phyloP scores from a whole-genome alignment of 768 basidiomycete species.

The Lentinula sp. region DNA sequence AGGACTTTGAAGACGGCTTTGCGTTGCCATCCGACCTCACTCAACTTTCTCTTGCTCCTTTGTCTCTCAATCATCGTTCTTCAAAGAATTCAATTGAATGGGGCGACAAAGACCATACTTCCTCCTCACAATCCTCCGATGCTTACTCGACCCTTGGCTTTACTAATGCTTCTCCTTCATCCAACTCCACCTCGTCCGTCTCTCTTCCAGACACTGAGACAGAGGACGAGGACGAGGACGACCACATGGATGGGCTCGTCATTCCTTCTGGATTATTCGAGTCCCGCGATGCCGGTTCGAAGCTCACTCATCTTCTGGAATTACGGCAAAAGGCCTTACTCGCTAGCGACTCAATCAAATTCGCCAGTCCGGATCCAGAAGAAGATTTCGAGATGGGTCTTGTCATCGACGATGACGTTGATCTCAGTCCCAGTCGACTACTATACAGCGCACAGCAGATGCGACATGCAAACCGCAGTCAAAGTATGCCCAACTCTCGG shows the following conservation, averaged over 20 bases:
- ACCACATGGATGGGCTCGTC: constrained; percentile 69
- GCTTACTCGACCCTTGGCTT: constrained; percentile 78
- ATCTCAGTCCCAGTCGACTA: constrained; percentile 76
- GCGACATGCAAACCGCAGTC: constrained; percentile 45
- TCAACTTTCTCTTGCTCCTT: constrained; percentile 74
- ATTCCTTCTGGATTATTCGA: constrained; percentile 74
- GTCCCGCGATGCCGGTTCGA: constrained; percentile 51
- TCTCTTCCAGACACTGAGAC: constrained; percentile 69
- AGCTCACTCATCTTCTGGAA: constrained; percentile 46
- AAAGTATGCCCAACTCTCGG: constrained; percentile 50
- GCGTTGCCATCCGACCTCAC: constrained; percentile 76
- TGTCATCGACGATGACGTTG: constrained; percentile 75
- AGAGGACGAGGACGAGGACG: constrained; percentile 65
- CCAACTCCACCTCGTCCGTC: constrained; percentile 60
- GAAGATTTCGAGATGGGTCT: constrained; percentile 86
- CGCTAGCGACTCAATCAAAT: constrained; percentile 31
- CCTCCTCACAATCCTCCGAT: constrained; percentile 84
- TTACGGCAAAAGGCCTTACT: constrained; percentile 49
- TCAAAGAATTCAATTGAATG: constrained; percentile 85
- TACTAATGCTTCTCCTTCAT: constrained; percentile 64
- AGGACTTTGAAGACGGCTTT: constrained; percentile 83
- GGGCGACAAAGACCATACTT: constrained; percentile 79
- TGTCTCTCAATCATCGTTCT: constrained; percentile 67
- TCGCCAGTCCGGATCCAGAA: constrained; percentile 59
- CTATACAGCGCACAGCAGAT: constrained; percentile 42